Percentiles rank a stretch among this genome's conserved stretches.
These are phyloP conservation scores for Metschnikowia drakensbergensis DNA, from an alignment of 805 yeast species.

Conservation along the genomic window DNA sequence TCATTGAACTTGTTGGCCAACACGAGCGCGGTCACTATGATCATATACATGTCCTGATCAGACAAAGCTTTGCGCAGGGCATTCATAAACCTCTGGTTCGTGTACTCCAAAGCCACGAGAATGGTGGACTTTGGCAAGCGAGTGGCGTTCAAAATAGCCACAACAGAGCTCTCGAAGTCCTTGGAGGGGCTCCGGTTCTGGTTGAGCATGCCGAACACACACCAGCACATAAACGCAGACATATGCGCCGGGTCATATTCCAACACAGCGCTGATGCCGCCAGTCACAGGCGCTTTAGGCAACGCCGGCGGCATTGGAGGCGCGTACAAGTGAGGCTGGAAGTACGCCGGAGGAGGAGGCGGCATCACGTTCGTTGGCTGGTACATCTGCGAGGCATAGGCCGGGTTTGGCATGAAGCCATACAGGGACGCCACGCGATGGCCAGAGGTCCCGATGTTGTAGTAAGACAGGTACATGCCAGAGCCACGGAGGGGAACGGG, in stretches of 20 bases:
- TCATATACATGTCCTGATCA: constrained; percentile 45
- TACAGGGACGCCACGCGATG: constrained; percentile 32
- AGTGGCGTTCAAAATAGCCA: constrained; percentile 77
- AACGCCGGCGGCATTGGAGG: constrained; percentile 4
- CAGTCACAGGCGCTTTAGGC: constrained; percentile 33
- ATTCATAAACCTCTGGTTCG: constrained; percentile 54
- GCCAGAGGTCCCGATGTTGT: constrained; percentile 36
- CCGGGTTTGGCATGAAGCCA: constrained; percentile 21
- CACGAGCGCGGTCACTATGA: constrained; percentile 64
- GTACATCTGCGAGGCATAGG: constrained; percentile 8
- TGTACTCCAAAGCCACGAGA: constrained; percentile 71
- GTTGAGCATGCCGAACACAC: constrained; percentile 64
- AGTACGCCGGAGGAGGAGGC: constrained; percentile 11
- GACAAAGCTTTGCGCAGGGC: constrained; percentile 19
- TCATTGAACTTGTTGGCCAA: constrained; percentile 93
- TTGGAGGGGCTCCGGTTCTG: constrained; percentile 43
- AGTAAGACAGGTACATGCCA: constrained; percentile 10
- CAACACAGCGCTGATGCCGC: constrained; percentile 73
- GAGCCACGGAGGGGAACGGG: neutral
- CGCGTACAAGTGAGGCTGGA: constrained; percentile 11
- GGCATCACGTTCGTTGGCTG: constrained; percentile 10
- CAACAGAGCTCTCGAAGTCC: constrained; percentile 55
- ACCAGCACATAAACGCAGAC: constrained; percentile 77
- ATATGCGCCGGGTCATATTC: constrained; percentile 77
- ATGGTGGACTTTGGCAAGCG: constrained; percentile 82